Evolutionary conservation across 2,329 filamentous ascomycete genomes (phyloP), one percentile per base, ranked within the genome.

Genomic region (Zelopaecilomyces penicillatus): DNA sequence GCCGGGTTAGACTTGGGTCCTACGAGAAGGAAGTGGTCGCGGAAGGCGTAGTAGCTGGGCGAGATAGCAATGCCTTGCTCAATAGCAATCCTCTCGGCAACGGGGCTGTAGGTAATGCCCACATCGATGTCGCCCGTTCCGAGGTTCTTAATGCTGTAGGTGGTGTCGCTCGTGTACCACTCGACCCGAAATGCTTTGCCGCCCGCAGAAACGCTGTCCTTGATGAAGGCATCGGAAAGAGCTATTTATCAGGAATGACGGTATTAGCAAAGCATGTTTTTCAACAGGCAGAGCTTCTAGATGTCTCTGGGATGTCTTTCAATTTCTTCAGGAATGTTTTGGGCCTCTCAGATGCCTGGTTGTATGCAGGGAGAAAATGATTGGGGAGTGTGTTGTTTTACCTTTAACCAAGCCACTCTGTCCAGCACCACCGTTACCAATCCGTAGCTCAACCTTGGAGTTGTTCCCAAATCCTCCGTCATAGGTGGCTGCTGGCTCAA

Each of bases 121-220:
- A 71, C 56, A 41, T 73, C 69, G 27, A 65, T 57, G 27, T 57
- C 58, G 11, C 63, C 62, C 2, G 55, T 52, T 41, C 65, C 56
- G 19, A 73, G 62, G 43, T 68, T 65, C 43, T 68, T 61, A 50
- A 73, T 72, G 19, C 62, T 66, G 43, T 66, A 63, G 0, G 66
- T 69, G 0, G 69, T 73, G 46, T 73, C 69, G 32, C 65, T 66
- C 37, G 65, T 63, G 42, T 67, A 64, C 69, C 70, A 74, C 19
- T 60, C 69, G 5, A 73, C 62, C 8, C 57, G 55, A 54, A 73
- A 72, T 0, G 61, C 59, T 3, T 49, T 30, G 3, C 38, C 41
- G 10, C 54, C 57, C 1, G 40, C 42, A 3, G 42, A 27, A 1
- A 57, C 50, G 3, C 46, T 42, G 4, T 52, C 34, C 29, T 56